Evolutionary conservation across 1,284 basidiomycete genomes (phyloP).

Genomic region (Coriolopsis trogii): DNA sequence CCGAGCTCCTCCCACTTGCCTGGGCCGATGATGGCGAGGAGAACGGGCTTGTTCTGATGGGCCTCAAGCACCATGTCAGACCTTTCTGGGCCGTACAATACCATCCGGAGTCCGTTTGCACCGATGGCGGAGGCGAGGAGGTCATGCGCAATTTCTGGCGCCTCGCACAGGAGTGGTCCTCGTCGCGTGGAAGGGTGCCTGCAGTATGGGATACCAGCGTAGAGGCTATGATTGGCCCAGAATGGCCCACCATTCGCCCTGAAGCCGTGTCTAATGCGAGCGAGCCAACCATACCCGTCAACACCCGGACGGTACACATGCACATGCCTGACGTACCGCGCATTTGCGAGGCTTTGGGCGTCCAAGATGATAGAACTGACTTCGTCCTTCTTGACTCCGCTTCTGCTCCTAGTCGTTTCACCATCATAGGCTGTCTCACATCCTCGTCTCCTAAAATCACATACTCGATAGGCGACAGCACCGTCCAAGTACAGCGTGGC

Average conservation of each 20-base stretch:
- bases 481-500: constrained; percentile 43
- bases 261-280: constrained; percentile 17
- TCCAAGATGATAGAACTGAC: constrained; percentile 54
- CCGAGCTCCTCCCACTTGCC: constrained; percentile 62
- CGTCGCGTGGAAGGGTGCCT: constrained; percentile 38
- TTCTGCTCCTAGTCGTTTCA: constrained; percentile 70
- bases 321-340: constrained; percentile 44
- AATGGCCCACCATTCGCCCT: constrained; percentile 55
- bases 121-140: constrained; percentile 60
- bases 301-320: constrained; percentile 44
- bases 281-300: constrained; percentile 32
- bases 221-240: constrained; percentile 42
- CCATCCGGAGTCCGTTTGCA: constrained; percentile 87
- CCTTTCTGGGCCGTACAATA: constrained; percentile 97
- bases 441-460: constrained; percentile 57
- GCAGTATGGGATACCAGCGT: constrained; percentile 44
- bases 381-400: constrained; percentile 78
- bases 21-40: constrained; percentile 69
- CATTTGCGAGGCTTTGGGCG: constrained; percentile 66
- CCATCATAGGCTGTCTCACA: constrained; percentile 65
- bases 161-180: constrained; percentile 60
- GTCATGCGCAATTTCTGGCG: constrained; percentile 76
- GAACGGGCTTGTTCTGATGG: constrained; percentile 73
- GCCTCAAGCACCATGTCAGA: constrained; percentile 59
- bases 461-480: constrained; percentile 54